A percentile compares a stretch with the other conserved stretches of the same genome.
Evolutionary conservation across 805 yeast genomes (phyloP).

Genomic region (Saturnispora saitoi): DNA sequence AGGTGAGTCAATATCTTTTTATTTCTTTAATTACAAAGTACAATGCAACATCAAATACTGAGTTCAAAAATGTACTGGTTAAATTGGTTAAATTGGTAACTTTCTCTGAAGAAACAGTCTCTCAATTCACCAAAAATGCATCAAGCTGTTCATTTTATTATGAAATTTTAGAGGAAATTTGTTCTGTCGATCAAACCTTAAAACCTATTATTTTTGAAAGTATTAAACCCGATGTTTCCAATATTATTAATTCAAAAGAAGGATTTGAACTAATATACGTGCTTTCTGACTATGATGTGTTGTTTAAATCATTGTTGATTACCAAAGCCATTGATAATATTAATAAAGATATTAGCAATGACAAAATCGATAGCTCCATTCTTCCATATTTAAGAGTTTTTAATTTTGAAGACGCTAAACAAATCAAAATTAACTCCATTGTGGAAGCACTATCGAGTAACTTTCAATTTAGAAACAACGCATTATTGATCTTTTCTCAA

Average conservation of each 20-base stretch:
- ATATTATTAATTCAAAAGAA: neutral
- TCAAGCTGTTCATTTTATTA: neutral
- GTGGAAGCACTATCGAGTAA: conserved; percentile 1
- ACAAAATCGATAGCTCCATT: neutral
- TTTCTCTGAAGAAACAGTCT: conserved; percentile 4
- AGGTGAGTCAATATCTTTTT: neutral
- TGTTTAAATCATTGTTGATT: neutral
- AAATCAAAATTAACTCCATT: neutral
- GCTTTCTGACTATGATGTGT: neutral
- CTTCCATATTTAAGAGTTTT: conserved; percentile 10
- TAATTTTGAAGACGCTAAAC: neutral
- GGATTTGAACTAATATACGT: conserved; percentile 9
- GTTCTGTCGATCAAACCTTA: neutral
- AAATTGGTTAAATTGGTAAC: neutral
- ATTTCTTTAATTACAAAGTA: neutral
- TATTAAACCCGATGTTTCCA: neutral
- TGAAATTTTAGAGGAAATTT: conserved; percentile 4
- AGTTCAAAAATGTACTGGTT: neutral
- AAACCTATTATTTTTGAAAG: neutral
- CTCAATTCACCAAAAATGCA: neutral
- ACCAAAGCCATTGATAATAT: conserved; percentile 9
- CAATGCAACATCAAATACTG: neutral
- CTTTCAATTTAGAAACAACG: conserved; percentile 27
- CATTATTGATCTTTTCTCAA: conserved; percentile 23
- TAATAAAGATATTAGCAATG: conserved; percentile 3